Base-by-base conservation (phyloP, 352 stramenopile species). In the Pythium sukuiense region DNA sequence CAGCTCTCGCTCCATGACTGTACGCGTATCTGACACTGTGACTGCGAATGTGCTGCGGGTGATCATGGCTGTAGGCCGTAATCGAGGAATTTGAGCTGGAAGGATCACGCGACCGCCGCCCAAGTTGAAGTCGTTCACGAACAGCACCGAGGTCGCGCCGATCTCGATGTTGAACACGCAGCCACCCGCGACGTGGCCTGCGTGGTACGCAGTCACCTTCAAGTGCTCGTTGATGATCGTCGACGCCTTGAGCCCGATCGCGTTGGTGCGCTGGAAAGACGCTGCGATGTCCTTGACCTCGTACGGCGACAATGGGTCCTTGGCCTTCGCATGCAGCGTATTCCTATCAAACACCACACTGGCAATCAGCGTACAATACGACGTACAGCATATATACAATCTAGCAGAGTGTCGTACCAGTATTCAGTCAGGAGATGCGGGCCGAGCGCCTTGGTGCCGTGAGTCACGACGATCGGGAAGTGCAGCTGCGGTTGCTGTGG, bases 21-120 rank as follows among this genome's bases (percentile, higher is more conserved):
- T 92, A 37, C 81, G 77, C 3, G 88, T 96, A 65, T 96, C 88
- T 3, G 88, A 96, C 2, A 96, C 86, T 0, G 84, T 89, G 20
- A 94, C 86, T 3, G 87, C 85, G 67, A 94, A 95, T 3, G 81
- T 73, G 30, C 88, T 93, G 6, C 85, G 71, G 8, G 83, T 85
- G 49, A 96, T 76, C 48, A 94, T 61, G 0, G 73, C 79, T 43
- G 62, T 82, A 2, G 86, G 83, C 27, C 83, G 72, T 30, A 92
- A 63, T 9, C 81, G 72, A 48, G 88, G 88, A 43, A 96, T 88
- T 57, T 89, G 70, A 6, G 83, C 79, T 1, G 85, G 81, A 20
- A 89, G 67, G 9, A 96, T 52, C 45, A 96, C 81, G 56, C 86
- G 77, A 2, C 81, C 84, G 13, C 86, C 86, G 26, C 76, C 77